Conservation (phyloP, 768 basidiomycete species). For the Rhodotorula babjevae region DNA sequence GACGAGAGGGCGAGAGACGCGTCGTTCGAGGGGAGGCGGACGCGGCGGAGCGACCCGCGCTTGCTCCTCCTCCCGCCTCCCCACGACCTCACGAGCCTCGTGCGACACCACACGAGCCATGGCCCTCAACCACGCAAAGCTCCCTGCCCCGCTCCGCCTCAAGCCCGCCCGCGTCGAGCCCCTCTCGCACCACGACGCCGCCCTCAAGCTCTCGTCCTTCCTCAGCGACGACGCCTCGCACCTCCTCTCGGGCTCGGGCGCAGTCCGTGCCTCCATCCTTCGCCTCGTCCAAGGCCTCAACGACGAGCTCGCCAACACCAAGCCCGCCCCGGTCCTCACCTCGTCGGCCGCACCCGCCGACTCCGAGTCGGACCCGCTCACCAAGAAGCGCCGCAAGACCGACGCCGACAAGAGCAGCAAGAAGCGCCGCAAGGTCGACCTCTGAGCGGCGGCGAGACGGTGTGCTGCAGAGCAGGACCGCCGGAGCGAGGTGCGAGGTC, state of each 20-base stretch:
- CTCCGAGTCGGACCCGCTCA: not conserved
- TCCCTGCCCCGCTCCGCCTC: constrained; percentile 26
- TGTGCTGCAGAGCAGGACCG: too few relatives aligned
- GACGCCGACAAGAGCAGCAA: not conserved
- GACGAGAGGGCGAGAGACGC: not conserved
- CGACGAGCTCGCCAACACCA: not conserved
- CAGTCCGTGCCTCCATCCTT: constrained; percentile 11
- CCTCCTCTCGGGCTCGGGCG: constrained; percentile 22
- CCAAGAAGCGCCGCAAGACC: constrained; percentile 27
- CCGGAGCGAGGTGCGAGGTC: too few relatives aligned
- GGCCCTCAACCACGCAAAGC: constrained; percentile 4
- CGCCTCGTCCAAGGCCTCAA: constrained; percentile 22
- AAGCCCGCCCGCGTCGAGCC: not conserved
- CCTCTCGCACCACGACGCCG: not conserved
- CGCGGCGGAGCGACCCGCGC: too few relatives aligned
- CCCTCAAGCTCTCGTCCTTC: constrained; percentile 1
- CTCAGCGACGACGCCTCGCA: constrained; percentile 6
- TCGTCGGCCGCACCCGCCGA: too few relatives aligned
- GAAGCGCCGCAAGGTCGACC: constrained; percentile 24
- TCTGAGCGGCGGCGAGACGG: not conserved
- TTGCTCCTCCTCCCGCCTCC: not conserved
- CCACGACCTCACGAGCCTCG: not conserved
- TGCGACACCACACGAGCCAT: not conserved
- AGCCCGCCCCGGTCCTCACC: too few relatives aligned
- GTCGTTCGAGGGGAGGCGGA: too few relatives aligned